Conservation (phyloP, 2,329 filamentous ascomycete genomes). For the Seiridium unicorne region DNA sequence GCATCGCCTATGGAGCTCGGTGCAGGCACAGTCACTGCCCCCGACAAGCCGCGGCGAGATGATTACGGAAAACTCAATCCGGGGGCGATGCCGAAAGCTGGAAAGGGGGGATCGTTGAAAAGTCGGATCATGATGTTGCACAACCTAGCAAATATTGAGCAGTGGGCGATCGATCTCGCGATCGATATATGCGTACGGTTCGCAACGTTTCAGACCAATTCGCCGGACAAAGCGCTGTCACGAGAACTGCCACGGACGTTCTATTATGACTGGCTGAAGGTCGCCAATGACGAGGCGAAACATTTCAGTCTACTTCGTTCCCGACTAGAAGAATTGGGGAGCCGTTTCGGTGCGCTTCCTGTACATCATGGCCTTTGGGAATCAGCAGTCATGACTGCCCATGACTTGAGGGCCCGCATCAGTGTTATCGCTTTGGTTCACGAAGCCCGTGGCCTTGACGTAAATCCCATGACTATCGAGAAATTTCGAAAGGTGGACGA, state of each 20-base stretch:
- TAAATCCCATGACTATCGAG: slow-evolving; percentile 45
- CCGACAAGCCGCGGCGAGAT: slow-evolving; percentile 39
- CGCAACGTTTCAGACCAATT: slow-evolving; percentile 37
- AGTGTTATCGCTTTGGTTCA: slow-evolving; percentile 46
- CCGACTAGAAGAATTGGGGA: slow-evolving; percentile 42
- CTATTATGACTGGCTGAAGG: slow-evolving; percentile 47
- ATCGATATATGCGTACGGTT: slow-evolving; percentile 46
- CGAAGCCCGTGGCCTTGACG: slow-evolving; percentile 43
- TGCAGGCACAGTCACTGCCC: slow-evolving; percentile 31
- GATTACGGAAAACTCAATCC: slow-evolving; percentile 36
- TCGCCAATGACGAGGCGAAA: slow-evolving; percentile 45
- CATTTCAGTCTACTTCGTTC: slow-evolving; percentile 44
- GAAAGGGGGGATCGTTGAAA: slow-evolving; percentile 39
- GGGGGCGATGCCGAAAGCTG: slow-evolving; percentile 35
- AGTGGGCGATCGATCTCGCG: slow-evolving; percentile 46
- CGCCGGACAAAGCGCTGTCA: slow-evolving; percentile 13
- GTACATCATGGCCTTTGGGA: slow-evolving; percentile 45
- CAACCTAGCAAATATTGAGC: slow-evolving; percentile 45
- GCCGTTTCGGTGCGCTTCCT: slow-evolving; percentile 40
- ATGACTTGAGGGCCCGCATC: slow-evolving; percentile 42
- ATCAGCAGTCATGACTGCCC: slow-evolving; percentile 38
- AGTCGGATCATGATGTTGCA: slow-evolving; percentile 45
- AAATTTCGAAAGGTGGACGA: slow-evolving; percentile 41
- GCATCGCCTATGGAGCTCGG: slow-evolving; percentile 39
- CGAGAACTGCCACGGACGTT: slow-evolving; percentile 38